phyloP scores from a whole-genome alignment of 2,329 filamentous ascomycete genomes.

The Pseudogymnoascus destructans region DNA sequence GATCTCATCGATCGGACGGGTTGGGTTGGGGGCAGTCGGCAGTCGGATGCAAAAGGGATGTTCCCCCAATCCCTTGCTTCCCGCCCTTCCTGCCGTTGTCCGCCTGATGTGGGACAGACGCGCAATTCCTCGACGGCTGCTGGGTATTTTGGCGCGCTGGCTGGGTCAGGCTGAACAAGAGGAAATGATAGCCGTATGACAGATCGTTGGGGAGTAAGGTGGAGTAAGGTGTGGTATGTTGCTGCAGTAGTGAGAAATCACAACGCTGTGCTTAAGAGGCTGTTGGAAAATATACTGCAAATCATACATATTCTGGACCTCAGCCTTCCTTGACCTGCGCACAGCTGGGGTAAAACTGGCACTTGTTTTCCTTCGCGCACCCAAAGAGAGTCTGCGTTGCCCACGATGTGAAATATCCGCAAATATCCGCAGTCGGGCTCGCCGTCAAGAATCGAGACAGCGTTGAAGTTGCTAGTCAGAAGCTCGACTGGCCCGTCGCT shows the following conservation, averaged over 20 bases:
- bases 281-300: not conserved
- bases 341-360: slow-evolving; percentile 13
- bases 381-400: slow-evolving; percentile 10
- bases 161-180: not conserved
- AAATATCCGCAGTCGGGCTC: slow-evolving; percentile 11
- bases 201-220: not conserved
- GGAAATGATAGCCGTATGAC: not conserved
- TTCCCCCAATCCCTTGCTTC: not conserved
- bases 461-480: slow-evolving; percentile 7
- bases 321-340: slow-evolving; percentile 4
- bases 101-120: slow-evolving; percentile 1
- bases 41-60: not conserved
- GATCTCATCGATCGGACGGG: slow-evolving; percentile 6
- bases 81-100: not conserved
- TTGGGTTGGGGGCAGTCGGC: not conserved
- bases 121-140: not conserved
- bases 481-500: slow-evolving; percentile 10
- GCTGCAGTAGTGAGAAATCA: not conserved
- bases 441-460: slow-evolving; percentile 10
- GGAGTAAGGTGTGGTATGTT: not conserved
- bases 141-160: not conserved
- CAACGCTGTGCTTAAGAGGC: not conserved
- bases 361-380: slow-evolving; percentile 6
- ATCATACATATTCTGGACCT: not conserved
- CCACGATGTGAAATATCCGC: slow-evolving; percentile 10